These are phyloP conservation scores for Kazachstania viticola DNA, from an alignment of 805 yeast species.

Conservation along the genomic window DNA sequence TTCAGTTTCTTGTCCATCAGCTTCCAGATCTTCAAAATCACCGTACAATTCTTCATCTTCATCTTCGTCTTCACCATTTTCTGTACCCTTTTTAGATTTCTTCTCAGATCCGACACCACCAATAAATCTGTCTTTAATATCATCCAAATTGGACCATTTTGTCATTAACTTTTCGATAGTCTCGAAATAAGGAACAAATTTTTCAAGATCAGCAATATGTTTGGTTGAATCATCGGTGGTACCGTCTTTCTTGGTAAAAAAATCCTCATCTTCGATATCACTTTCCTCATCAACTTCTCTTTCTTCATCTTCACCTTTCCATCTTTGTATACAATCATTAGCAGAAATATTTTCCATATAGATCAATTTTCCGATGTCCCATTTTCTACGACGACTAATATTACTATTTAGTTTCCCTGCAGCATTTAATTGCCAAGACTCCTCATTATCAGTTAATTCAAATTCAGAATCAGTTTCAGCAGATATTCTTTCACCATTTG, in stretches of 20 bases:
- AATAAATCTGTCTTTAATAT: conserved; percentile 23
- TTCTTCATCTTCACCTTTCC: conserved; percentile 47
- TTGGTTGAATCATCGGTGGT: conserved; percentile 3
- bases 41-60: conserved; percentile 43
- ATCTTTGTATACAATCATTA: conserved; percentile 55
- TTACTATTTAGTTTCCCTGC: conserved; percentile 55
- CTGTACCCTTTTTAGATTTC: conserved; percentile 21
- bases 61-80: conserved; percentile 23
- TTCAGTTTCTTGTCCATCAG: conserved; percentile 12
- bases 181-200: conserved; percentile 26
- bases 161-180: conserved; percentile 21
- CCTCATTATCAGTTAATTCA: conserved; percentile 30
- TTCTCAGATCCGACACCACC: no score
- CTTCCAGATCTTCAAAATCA: conserved; percentile 40
- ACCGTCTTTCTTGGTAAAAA: conserved; percentile 42
- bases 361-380: conserved; percentile 74
- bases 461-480: conserved; percentile 45
- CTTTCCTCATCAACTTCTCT: conserved; percentile 33
- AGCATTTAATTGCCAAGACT: conserved; percentile 29
- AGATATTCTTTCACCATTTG: conserved; percentile 27
- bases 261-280: conserved; percentile 36
- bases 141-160: conserved; percentile 22
- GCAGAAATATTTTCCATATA: conserved; percentile 74
- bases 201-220: conserved; percentile 22
- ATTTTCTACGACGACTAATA: conserved; percentile 35